Conservation (phyloP, 2,329 filamentous ascomycete species). For the Ascochyta koolunga region DNA sequence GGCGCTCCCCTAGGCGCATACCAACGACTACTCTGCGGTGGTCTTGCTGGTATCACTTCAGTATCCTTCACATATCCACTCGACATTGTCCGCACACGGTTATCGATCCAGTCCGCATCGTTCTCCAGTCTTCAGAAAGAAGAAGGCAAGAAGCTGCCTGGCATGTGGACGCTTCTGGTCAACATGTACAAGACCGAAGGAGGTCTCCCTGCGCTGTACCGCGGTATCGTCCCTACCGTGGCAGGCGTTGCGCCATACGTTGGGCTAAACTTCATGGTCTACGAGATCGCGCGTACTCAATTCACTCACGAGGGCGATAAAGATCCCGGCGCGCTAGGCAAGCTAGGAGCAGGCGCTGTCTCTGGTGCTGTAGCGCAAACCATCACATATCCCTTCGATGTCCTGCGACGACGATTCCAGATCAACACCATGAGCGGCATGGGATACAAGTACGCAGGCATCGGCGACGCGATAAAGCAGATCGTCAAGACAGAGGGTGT, state of each 20-base stretch:
- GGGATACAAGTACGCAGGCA: constrained; percentile 92
- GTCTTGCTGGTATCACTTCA: constrained; percentile 90
- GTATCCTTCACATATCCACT: constrained; percentile 95
- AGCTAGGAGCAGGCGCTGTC: constrained; percentile 86
- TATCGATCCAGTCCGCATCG: constrained; percentile 97
- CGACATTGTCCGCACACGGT: constrained; percentile 92
- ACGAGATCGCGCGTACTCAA: constrained; percentile 83
- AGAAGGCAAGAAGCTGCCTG: constrained; percentile 68
- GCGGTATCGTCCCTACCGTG: constrained; percentile 91
- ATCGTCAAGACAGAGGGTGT: constrained; percentile 86
- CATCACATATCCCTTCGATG: constrained; percentile 97
- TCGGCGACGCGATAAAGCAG: constrained; percentile 79
- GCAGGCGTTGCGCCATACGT: constrained; percentile 97
- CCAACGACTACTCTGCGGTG: constrained; percentile 84
- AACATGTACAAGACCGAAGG: constrained; percentile 92
- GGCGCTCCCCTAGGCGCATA: constrained; percentile 76
- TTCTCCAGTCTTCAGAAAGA: constrained; percentile 73
- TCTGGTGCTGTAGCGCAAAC: constrained; percentile 97
- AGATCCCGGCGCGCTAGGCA: constrained; percentile 78
- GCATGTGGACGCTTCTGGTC: constrained; percentile 86
- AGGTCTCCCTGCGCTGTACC: constrained; percentile 83
- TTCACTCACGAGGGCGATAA: constrained; percentile 87
- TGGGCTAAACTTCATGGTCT: constrained; percentile 97
- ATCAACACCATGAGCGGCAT: constrained; percentile 99
- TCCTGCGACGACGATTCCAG: constrained; percentile 91